A percentile compares a stretch with the other conserved stretches of the same genome.
Evolutionary conservation across 495 filamentous ascomycete species (phyloP).

Genomic region (Acidiella bohemica): DNA sequence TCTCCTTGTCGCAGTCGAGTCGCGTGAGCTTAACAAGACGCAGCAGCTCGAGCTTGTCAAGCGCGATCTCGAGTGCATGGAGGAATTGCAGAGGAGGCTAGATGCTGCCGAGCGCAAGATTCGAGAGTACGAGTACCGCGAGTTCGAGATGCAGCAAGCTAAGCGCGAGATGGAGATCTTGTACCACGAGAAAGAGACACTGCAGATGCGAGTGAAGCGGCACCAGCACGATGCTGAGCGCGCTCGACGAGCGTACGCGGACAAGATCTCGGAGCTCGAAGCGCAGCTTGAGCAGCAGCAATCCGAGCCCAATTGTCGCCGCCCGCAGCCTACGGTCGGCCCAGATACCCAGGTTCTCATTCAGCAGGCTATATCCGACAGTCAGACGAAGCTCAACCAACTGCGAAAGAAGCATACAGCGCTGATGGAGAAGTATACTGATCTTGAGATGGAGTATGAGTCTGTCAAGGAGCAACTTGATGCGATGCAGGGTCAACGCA

Average conservation of each 20-base stretch:
- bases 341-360: conserved; percentile 15
- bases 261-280: conserved; percentile 34
- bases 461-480: conserved; percentile 10
- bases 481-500: conserved; percentile 17
- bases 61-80: conserved; percentile 44
- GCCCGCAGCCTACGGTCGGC: neutral
- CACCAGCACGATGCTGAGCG: conserved; percentile 39
- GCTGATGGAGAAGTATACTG: conserved; percentile 28
- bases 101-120: conserved; percentile 42
- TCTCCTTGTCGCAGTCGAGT: conserved; percentile 47
- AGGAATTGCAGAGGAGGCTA: conserved; percentile 43
- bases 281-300: conserved; percentile 28
- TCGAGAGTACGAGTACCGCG: conserved; percentile 43
- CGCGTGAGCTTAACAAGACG: conserved; percentile 41
- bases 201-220: conserved; percentile 38
- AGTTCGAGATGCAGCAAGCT: conserved; percentile 39
- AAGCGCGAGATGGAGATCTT: conserved; percentile 39
- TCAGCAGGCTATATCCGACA: conserved; percentile 34
- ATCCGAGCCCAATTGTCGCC: conserved; percentile 2
- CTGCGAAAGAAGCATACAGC: conserved; percentile 34
- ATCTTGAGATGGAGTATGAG: conserved; percentile 25
- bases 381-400: conserved; percentile 32
- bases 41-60: conserved; percentile 47
- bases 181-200: conserved; percentile 37
- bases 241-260: conserved; percentile 32